A percentile compares a stretch with the other conserved stretches of the same genome.
phyloP scores from a whole-genome alignment of 1,284 basidiomycete genomes.

The Ganoderma lucidum region DNA sequence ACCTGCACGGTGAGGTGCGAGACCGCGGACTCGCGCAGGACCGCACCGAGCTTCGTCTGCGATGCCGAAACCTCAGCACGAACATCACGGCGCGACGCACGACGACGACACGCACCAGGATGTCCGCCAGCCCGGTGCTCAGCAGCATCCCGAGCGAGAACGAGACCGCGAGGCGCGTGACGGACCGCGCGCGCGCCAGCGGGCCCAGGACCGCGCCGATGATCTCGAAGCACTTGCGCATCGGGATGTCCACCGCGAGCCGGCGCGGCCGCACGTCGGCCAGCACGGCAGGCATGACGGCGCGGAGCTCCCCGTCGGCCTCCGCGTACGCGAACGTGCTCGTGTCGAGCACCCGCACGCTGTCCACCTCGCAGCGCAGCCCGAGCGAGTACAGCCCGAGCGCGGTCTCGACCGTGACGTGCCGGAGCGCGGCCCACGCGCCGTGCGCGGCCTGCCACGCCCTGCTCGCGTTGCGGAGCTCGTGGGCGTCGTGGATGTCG shows the following conservation, averaged over 20 bases:
- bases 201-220: background rate
- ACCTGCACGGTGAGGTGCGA: constrained; percentile 3
- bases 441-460: background rate
- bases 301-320: background rate
- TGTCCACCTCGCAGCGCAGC: background rate
- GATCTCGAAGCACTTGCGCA: constrained; percentile 8
- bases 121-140: background rate
- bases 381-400: constrained; percentile 6
- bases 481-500: background rate
- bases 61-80: background rate
- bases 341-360: background rate
- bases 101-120: background rate
- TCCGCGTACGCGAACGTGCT: background rate
- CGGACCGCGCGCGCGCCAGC: background rate
- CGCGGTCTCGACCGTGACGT: constrained; percentile 1
- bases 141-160: constrained; percentile 6
- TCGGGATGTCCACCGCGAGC: background rate
- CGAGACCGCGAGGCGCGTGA: constrained; percentile 1
- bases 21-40: background rate
- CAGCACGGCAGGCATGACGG: constrained; percentile 3
- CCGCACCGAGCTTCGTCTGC: background rate
- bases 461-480: constrained; percentile 1
- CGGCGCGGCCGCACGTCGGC: constrained; percentile 3
- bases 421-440: background rate
- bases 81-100: too few species aligned